phyloP scores from a whole-genome alignment of 352 stramenopile genomes.

The Pseudoperonospora humuli region DNA sequence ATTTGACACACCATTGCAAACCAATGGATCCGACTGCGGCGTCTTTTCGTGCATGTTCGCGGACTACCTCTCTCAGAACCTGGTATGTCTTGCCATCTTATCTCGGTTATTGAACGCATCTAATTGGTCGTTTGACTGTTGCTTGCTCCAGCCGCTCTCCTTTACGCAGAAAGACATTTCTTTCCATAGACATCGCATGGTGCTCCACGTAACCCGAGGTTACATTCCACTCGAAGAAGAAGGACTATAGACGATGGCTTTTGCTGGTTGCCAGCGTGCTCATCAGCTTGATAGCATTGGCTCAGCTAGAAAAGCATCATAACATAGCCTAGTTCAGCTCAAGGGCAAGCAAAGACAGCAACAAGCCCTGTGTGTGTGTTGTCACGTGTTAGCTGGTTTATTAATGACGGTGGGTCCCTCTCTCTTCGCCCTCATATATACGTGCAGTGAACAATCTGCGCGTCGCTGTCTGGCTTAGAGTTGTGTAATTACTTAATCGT shows the following conservation, averaged over 20 bases:
- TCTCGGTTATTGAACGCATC: background rate
- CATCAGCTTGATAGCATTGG: background rate
- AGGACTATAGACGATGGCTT: conserved; percentile 24
- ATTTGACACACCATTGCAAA: conserved; percentile 61
- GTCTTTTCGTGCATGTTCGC: conserved; percentile 86
- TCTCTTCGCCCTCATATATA: conserved; percentile 25
- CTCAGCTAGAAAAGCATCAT: too few species aligned
- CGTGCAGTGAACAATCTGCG: conserved; percentile 5
- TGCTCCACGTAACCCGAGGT: conserved; percentile 60
- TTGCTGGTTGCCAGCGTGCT: too few species aligned
- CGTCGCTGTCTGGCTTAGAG: background rate
- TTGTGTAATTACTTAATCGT: conserved; percentile 71
- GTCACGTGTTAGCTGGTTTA: conserved; percentile 2
- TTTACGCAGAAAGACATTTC: conserved; percentile 81
- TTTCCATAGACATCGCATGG: conserved; percentile 79
- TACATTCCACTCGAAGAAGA: conserved; percentile 61
- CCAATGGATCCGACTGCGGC: conserved; percentile 79
- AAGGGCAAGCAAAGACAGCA: conserved; percentile 2
- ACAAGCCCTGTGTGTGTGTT: conserved; percentile 1
- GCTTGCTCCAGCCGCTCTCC: conserved; percentile 33
- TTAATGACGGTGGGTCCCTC: conserved; percentile 15
- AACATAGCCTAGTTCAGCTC: background rate
- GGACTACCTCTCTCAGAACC: conserved; percentile 62
- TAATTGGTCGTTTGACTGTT: background rate
- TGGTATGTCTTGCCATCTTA: conserved; percentile 26